A percentile compares a stretch with the other conserved stretches of the same genome.
phyloP scores from a whole-genome alignment of 1,284 basidiomycete genomes.

The Rhodofomes roseus region DNA sequence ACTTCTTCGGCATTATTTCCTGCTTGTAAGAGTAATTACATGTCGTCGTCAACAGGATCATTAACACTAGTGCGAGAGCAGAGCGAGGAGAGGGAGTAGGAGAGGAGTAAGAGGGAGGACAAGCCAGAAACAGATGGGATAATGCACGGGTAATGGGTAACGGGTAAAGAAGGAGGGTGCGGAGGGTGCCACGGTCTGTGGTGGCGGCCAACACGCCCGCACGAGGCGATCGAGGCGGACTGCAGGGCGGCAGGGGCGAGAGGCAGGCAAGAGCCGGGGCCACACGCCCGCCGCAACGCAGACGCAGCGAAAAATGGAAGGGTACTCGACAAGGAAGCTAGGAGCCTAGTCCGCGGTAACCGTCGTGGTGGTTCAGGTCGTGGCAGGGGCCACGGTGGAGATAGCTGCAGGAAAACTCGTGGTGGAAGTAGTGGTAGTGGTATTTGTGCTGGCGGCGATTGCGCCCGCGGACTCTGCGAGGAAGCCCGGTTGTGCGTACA shows the following conservation, averaged over 20 bases:
- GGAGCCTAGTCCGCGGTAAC: background rate
- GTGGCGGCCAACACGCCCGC: background rate
- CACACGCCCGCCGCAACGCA: too few species aligned
- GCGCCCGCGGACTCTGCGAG: slow-evolving; percentile 16
- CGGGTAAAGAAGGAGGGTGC: slow-evolving; percentile 5
- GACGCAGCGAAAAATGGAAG: background rate
- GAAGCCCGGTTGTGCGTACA: slow-evolving; percentile 70
- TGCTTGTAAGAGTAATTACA: slow-evolving; percentile 12
- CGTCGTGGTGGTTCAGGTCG: background rate
- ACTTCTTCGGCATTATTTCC: slow-evolving; percentile 9
- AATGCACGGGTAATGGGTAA: background rate
- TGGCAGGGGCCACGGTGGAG: background rate
- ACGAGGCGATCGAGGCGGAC: background rate
- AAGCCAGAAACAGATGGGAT: background rate
- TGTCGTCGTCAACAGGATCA: slow-evolving; percentile 7
- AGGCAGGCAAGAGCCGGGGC: too few species aligned
- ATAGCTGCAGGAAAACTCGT: background rate
- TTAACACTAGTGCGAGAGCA: slow-evolving; percentile 2
- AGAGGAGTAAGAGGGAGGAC: background rate
- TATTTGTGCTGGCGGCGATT: background rate
- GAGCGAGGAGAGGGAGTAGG: background rate
- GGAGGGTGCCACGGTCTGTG: background rate
- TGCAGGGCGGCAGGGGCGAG: background rate
- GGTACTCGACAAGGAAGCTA: background rate
- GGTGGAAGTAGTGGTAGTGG: background rate